Evolutionary conservation across 139 green algal genomes (phyloP).

Genomic region (Ulvella scutata): DNA sequence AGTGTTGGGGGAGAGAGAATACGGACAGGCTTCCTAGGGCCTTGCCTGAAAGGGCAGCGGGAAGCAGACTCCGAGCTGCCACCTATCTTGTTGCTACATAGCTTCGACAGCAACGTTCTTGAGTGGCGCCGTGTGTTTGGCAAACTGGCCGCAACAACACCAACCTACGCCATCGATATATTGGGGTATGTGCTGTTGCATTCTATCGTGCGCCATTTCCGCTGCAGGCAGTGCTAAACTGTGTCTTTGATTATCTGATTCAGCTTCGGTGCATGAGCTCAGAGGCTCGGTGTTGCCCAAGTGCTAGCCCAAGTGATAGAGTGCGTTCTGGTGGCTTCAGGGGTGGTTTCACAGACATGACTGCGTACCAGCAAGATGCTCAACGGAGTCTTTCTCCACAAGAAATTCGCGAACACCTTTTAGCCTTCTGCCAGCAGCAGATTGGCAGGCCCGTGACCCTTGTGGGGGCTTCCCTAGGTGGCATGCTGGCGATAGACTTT

Average conservation of each 20-base stretch:
- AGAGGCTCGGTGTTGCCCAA: not conserved
- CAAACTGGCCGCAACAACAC: conserved; percentile 32
- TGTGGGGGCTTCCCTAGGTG: conserved; percentile 69
- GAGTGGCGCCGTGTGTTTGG: conserved; percentile 75
- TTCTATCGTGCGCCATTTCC: not conserved
- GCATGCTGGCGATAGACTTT: conserved; percentile 83
- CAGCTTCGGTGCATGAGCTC: not conserved
- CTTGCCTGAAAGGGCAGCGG: conserved; percentile 7
- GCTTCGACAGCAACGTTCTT: conserved; percentile 68
- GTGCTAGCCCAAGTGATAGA: not conserved
- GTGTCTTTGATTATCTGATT: not conserved
- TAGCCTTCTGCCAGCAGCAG: conserved; percentile 45
- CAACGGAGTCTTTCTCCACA: conserved; percentile 24
- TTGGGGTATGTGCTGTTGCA: conserved; percentile 13
- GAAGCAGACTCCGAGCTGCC: conserved; percentile 6
- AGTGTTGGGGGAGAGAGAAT: not conserved
- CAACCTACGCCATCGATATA: conserved; percentile 70
- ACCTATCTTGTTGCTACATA: conserved; percentile 70
- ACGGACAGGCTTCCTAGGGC: conserved; percentile 23
- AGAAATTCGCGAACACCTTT: conserved; percentile 65
- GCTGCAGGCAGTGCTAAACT: not conserved
- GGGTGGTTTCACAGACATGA: conserved; percentile 63
- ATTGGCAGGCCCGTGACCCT: conserved; percentile 48
- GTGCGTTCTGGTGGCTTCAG: conserved; percentile 11
- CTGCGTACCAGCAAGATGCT: conserved; percentile 12